Percentiles rank a stretch among this genome's conserved stretches.
phyloP scores from a whole-genome alignment of 305 asterid genomes.

The Euphrasia arctica region DNA sequence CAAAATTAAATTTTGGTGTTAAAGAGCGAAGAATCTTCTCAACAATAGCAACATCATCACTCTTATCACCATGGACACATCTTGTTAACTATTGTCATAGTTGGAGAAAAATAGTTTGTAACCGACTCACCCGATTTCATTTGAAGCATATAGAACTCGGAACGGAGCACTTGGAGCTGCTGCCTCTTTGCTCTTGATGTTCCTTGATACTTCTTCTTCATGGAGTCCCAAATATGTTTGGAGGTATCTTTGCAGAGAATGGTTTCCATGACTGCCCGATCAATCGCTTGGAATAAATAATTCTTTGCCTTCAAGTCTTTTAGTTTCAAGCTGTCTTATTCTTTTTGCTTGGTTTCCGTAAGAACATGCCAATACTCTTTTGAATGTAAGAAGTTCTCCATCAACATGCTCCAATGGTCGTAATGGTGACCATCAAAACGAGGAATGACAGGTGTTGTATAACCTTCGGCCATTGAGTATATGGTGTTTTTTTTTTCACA shows the following conservation, averaged over 20 bases:
- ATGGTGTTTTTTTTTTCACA: no score
- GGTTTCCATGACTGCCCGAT: background rate
- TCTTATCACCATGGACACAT: conserved; percentile 17
- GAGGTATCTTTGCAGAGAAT: background rate
- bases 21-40: conserved; percentile 23
- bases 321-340: background rate
- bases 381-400: background rate
- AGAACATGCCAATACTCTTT: no score
- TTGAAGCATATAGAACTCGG: background rate
- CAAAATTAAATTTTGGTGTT: conserved; percentile 22
- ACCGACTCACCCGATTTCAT: background rate
- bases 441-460: background rate
- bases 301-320: background rate
- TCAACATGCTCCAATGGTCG: conserved; percentile 5
- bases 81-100: background rate
- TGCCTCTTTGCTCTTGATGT: conserved; percentile 7
- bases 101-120: background rate
- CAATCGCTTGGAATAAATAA: conserved; percentile 5
- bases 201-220: conserved; percentile 20
- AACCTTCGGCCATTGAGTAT: no score
- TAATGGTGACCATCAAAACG: conserved; percentile 3
- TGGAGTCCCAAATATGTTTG: conserved; percentile 7
- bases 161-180: conserved; percentile 7
- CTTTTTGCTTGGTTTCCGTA: background rate
- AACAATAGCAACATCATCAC: background rate